These are phyloP conservation scores for Imleria badia DNA, from an alignment of 768 basidiomycete species.

Conservation along the genomic window DNA sequence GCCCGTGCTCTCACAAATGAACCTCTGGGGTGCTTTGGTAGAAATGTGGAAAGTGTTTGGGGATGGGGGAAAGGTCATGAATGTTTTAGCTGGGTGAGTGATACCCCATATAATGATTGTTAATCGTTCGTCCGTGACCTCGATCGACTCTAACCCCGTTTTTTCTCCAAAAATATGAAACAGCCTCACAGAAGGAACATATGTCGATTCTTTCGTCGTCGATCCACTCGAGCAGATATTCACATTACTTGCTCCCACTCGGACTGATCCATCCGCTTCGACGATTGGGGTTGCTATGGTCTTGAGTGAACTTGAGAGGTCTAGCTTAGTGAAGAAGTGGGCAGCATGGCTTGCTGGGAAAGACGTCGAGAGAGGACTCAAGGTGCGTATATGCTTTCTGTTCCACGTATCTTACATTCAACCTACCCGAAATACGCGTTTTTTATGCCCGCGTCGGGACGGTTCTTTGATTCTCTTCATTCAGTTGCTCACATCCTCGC, in stretches of 20 bases:
- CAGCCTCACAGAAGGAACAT: slow-evolving; percentile 28
- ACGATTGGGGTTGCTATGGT: background rate
- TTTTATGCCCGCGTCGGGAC: background rate
- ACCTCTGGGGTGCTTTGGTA: slow-evolving; percentile 24
- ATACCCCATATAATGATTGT: background rate
- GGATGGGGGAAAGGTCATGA: slow-evolving; percentile 22
- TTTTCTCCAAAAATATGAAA: background rate
- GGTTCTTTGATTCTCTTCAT: background rate
- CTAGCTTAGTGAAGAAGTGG: slow-evolving; percentile 66
- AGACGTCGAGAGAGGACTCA: slow-evolving; percentile 68
- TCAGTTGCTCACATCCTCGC: slow-evolving; percentile 25
- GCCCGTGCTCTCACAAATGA: slow-evolving; percentile 17
- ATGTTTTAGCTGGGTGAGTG: slow-evolving; percentile 28
- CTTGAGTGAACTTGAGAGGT: slow-evolving; percentile 42
- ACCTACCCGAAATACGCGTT: background rate
- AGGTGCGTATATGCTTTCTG: slow-evolving; percentile 41
- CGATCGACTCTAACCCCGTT: background rate
- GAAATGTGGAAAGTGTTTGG: slow-evolving; percentile 28
- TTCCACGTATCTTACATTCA: background rate
- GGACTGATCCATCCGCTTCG: slow-evolving; percentile 3
- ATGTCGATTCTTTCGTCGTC: slow-evolving; percentile 21
- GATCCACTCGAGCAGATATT: slow-evolving; percentile 32
- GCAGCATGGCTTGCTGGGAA: slow-evolving; percentile 75
- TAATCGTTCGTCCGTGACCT: background rate
- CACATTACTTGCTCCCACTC: slow-evolving; percentile 18